phyloP scores from a whole-genome alignment of 192 early-diverging fungal species.

The Glomus cerebriforme region DNA sequence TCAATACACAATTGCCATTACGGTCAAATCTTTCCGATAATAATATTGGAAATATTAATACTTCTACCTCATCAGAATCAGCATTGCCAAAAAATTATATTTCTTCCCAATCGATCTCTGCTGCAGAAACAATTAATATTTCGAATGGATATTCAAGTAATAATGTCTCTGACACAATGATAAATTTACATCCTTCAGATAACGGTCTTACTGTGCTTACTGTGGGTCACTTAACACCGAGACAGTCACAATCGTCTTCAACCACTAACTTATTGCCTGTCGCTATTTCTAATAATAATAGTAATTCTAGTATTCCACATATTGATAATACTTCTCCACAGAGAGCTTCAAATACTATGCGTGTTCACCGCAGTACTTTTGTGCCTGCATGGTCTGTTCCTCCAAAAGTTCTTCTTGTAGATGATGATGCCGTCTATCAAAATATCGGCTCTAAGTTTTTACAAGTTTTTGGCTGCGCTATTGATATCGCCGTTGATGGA shows the following conservation, averaged over 20 bases:
- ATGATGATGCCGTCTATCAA: constrained; percentile 68
- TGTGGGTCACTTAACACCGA: constrained; percentile 35
- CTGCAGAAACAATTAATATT: background rate
- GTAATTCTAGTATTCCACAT: background rate
- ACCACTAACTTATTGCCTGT: background rate
- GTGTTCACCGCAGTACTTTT: constrained; percentile 35
- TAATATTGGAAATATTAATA: background rate
- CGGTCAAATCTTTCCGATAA: background rate
- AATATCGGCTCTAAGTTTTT: constrained; percentile 55
- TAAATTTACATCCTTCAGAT: background rate
- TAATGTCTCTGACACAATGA: background rate
- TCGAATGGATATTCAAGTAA: background rate
- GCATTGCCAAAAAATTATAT: background rate
- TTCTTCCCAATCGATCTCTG: background rate
- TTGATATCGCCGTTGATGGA: constrained; percentile 73
- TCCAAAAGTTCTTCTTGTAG: constrained; percentile 66
- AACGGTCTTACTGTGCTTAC: constrained; percentile 29
- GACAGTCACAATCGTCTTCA: constrained; percentile 5
- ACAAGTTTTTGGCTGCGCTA: constrained; percentile 65
- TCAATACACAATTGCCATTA: background rate
- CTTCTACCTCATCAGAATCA: background rate
- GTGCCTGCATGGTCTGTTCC: constrained; percentile 52
- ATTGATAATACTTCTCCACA: background rate
- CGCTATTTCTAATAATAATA: background rate
- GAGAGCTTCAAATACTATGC: constrained; percentile 32